These are phyloP conservation scores for Colletotrichum sp. DNA, from an alignment of 2,329 filamentous ascomycete genomes.

Conservation along the genomic window DNA sequence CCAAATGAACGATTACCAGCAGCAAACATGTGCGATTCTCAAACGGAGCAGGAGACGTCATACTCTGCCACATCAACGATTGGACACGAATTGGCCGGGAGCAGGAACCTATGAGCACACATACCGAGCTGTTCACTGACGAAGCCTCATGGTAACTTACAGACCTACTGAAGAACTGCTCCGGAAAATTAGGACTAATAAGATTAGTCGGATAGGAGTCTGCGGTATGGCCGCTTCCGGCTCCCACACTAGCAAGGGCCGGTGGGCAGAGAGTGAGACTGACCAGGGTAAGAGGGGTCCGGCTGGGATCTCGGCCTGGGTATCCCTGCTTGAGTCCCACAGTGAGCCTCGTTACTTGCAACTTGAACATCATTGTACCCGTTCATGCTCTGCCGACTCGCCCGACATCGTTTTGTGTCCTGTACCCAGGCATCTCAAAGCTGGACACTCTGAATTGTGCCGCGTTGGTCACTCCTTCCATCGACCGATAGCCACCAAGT, in stretches of 20 bases:
- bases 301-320: background rate
- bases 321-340: background rate
- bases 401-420: background rate
- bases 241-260: background rate
- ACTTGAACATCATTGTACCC: background rate
- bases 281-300: background rate
- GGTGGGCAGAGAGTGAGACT: background rate
- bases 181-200: background rate
- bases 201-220: background rate
- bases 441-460: background rate
- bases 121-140: background rate
- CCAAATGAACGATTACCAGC: background rate
- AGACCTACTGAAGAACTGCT: background rate
- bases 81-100: background rate
- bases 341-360: background rate
- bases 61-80: background rate
- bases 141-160: background rate
- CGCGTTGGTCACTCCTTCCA: background rate
- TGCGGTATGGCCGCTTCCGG: background rate
- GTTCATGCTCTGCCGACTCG: background rate
- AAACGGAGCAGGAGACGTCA: background rate
- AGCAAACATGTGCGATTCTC: background rate
- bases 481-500: background rate
- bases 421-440: background rate
- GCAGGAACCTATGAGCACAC: background rate